Evolutionary conservation across 371 early-diverging fungal species (phyloP).

Genomic region (Sporodiniella umbellata): DNA sequence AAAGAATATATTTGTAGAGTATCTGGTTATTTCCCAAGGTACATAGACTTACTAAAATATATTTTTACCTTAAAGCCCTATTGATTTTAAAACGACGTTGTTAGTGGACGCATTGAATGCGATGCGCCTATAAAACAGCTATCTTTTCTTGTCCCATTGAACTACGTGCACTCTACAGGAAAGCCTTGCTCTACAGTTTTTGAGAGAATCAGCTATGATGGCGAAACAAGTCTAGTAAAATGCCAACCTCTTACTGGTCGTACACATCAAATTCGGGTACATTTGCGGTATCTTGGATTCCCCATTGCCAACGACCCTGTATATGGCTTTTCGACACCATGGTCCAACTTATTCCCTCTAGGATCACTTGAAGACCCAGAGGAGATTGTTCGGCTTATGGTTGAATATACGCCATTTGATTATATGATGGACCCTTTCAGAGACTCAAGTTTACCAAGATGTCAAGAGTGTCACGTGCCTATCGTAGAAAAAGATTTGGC

Average conservation of each 20-base stretch:
- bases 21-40: constrained; percentile 82
- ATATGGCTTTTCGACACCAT: constrained; percentile 70
- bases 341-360: constrained; percentile 49
- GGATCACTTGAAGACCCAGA: not conserved
- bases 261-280: constrained; percentile 99
- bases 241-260: constrained; percentile 94
- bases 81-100: not conserved
- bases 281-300: constrained; percentile 92
- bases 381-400: constrained; percentile 4
- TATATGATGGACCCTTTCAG: constrained; percentile 23
- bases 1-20: constrained; percentile 92
- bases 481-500: constrained; percentile 59
- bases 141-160: constrained; percentile 61
- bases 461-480: constrained; percentile 49
- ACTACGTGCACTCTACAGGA: constrained; percentile 78
- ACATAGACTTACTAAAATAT: constrained; percentile 10
- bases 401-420: constrained; percentile 48
- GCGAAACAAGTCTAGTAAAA: constrained; percentile 61
- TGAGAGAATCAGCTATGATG: constrained; percentile 62
- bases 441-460: constrained; percentile 15
- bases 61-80: no score
- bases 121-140: constrained; percentile 69
- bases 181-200: constrained; percentile 78
- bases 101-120: constrained; percentile 58
- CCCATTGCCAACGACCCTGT: constrained; percentile 98